These are phyloP conservation scores for Fusarium nodosum DNA, from an alignment of 2,329 filamentous ascomycete species.

Conservation along the genomic window DNA sequence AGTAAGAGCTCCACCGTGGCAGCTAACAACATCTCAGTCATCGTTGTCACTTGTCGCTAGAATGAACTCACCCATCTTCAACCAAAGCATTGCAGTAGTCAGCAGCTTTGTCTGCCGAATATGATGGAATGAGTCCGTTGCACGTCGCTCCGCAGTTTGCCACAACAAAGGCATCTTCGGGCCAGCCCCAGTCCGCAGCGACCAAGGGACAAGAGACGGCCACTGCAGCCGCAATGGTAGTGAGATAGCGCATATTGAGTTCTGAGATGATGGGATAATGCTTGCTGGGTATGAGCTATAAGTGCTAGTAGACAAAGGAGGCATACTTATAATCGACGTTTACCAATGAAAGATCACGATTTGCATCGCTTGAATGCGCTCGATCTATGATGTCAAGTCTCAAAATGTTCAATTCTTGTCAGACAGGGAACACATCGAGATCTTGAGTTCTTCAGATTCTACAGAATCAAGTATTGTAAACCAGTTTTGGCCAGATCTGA, in stretches of 20 bases:
- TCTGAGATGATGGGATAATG: not conserved
- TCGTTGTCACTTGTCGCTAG: not conserved
- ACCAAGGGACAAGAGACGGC: not conserved
- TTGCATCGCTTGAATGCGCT: not conserved
- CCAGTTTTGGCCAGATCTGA: too few relatives aligned
- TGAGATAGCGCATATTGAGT: not conserved
- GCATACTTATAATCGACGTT: not conserved
- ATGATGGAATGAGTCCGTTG: not conserved
- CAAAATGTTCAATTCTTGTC: not conserved
- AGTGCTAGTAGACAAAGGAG: fast-evolving
- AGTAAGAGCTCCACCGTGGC: not conserved
- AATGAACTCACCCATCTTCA: not conserved
- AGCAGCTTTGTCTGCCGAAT: not conserved
- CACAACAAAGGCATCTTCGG: not conserved
- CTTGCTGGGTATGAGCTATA: not conserved
- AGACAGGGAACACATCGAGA: too few relatives aligned
- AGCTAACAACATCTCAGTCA: not conserved
- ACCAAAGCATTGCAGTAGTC: not conserved
- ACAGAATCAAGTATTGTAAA: too few relatives aligned
- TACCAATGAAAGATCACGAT: not conserved
- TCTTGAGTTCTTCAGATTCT: too few relatives aligned
- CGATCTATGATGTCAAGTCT: not conserved
- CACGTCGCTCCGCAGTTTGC: not conserved
- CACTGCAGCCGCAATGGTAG: not conserved
- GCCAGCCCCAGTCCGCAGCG: not conserved